A percentile compares a stretch with the other conserved stretches of the same genome.
Conservation (phyloP, 2,329 filamentous ascomycete species). For the Botrytis squamosa region DNA sequence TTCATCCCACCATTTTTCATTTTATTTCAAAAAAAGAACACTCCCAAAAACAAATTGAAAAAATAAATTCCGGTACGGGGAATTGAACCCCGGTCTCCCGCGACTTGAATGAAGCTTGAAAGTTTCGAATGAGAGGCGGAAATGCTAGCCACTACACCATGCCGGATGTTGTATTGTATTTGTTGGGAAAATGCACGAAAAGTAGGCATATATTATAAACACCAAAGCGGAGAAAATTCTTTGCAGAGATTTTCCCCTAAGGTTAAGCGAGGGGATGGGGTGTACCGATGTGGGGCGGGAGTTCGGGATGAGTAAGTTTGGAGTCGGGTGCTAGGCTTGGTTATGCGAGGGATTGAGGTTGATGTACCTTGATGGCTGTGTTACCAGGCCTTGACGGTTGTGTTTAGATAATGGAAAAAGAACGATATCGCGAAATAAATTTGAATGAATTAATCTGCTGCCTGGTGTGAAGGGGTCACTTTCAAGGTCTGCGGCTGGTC, state of each 20-base stretch:
- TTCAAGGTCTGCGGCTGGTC: background rate
- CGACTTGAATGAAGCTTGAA: background rate
- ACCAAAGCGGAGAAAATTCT: background rate
- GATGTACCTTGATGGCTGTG: too few species aligned
- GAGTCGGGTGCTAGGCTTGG: background rate
- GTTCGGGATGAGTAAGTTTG: background rate
- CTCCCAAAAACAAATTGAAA: too few species aligned
- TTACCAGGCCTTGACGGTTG: background rate
- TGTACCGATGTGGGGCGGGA: background rate
- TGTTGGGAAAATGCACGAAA: fast-evolving
- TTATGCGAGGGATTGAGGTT: too few species aligned
- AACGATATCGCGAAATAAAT: background rate
- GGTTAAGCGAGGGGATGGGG: background rate
- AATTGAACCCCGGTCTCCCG: constrained; percentile 7
- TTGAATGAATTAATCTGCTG: background rate
- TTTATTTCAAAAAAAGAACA: background rate
- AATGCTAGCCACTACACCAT: constrained; percentile 11
- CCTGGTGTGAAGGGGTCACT: background rate
- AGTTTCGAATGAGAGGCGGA: background rate
- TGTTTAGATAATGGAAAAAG: background rate
- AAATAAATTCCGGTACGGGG: background rate
- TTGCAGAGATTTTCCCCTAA: background rate
- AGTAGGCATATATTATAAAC: fast-evolving
- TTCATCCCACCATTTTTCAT: background rate
- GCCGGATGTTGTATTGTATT: background rate